These are phyloP conservation scores for Tirmania nivea DNA, from an alignment of 495 filamentous ascomycete species.

Conservation along the genomic window DNA sequence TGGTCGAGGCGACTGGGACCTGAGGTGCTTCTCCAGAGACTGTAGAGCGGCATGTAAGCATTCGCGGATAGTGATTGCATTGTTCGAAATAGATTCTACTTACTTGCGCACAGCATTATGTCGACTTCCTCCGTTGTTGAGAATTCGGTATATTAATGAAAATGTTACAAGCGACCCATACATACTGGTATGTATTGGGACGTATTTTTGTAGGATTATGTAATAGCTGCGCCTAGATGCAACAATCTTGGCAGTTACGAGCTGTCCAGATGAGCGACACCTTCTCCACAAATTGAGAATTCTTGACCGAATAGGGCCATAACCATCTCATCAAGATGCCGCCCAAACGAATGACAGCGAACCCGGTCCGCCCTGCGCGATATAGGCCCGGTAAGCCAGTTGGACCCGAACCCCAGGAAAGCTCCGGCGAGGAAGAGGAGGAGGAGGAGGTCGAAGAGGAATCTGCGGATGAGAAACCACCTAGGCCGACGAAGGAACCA, in stretches of 20 bases:
- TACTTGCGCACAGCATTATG: background rate
- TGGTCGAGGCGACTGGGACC: slow-evolving; percentile 79
- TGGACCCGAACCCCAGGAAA: slow-evolving; percentile 37
- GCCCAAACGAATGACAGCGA: slow-evolving; percentile 83
- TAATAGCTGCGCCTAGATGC: too few species aligned
- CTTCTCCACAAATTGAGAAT: too few species aligned
- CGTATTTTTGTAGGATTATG: too few species aligned
- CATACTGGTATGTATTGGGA: too few species aligned
- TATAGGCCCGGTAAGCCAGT: slow-evolving; percentile 70
- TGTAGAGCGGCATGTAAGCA: slow-evolving; percentile 19
- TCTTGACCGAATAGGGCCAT: too few species aligned
- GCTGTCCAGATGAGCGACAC: too few species aligned
- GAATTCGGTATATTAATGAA: too few species aligned
- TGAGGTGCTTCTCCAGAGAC: slow-evolving; percentile 95
- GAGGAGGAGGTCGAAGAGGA: slow-evolving; percentile 29
- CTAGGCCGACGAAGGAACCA: slow-evolving; percentile 18
- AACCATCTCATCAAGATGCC: slow-evolving; percentile 34
- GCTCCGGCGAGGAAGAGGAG: slow-evolving; percentile 38
- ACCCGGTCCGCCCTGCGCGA: slow-evolving; percentile 59
- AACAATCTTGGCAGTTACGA: too few species aligned
- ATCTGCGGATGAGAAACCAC: slow-evolving; percentile 4
- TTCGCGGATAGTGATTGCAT: background rate
- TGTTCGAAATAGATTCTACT: background rate
- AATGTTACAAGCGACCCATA: too few species aligned
- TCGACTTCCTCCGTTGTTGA: too few species aligned